Evolutionary conservation across 2,329 filamentous ascomycete genomes (phyloP).

Genomic region (Aspergillus clavatus): DNA sequence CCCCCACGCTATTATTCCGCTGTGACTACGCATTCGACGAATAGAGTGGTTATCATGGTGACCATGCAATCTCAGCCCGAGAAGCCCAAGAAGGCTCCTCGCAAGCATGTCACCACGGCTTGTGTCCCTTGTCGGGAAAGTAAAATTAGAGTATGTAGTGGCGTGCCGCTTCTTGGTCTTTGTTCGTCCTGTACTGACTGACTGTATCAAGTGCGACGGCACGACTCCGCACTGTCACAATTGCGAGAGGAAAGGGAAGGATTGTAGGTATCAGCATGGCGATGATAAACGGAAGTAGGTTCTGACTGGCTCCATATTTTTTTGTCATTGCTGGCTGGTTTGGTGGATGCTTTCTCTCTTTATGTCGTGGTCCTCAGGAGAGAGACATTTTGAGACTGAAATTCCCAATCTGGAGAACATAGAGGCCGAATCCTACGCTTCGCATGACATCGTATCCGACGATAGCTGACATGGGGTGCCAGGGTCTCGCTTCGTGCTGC

Average conservation of each 20-base stretch:
- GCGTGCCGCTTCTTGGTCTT: slow-evolving; percentile 8
- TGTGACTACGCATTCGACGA: not conserved
- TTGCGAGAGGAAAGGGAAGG: slow-evolving; percentile 35
- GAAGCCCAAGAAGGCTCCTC: slow-evolving; percentile 28
- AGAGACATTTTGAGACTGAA: not conserved
- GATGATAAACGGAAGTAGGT: slow-evolving; percentile 40
- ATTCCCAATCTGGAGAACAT: not conserved
- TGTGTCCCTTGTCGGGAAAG: slow-evolving; percentile 44
- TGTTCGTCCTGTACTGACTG: slow-evolving; percentile 2
- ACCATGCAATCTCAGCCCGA: slow-evolving; percentile 23
- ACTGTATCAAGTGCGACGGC: slow-evolving; percentile 34
- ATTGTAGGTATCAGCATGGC: slow-evolving; percentile 38
- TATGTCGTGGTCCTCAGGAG: no score
- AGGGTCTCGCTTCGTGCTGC: slow-evolving; percentile 35
- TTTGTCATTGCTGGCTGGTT: no score
- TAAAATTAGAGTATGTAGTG: slow-evolving; percentile 43
- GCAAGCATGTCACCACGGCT: slow-evolving; percentile 44
- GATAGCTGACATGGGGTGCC: no score
- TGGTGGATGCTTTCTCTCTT: no score
- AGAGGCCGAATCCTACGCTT: no score
- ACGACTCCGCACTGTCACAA: slow-evolving; percentile 36
- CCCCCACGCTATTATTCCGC: not conserved
- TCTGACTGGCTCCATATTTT: not conserved
- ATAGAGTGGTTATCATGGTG: not conserved
- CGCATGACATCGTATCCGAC: no score